A percentile compares a stretch with the other conserved stretches of the same genome.
Conservation (phyloP, 2,329 filamentous ascomycete genomes). For the Penicillium sp. region DNA sequence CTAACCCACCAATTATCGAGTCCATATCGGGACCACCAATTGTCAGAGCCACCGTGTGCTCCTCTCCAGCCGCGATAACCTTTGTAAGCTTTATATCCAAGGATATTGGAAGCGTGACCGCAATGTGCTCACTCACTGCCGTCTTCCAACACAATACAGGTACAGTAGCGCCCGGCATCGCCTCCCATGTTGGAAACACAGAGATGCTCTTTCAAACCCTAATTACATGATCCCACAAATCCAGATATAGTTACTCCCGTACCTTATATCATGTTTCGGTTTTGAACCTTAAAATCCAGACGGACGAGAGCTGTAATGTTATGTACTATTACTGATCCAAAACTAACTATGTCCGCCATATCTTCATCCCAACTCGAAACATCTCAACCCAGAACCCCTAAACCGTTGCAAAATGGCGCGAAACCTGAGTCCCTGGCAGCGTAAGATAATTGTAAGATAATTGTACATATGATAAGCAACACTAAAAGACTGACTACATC, state of each 20-base stretch:
- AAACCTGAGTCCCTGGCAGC: constrained; percentile 1
- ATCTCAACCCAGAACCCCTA: no score
- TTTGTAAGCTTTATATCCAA: no score
- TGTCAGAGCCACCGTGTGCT: no score
- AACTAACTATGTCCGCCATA: neutral
- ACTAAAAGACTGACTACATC: constrained; percentile 3
- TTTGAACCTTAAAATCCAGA: neutral
- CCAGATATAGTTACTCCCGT: neutral
- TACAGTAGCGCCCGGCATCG: neutral
- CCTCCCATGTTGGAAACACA: neutral
- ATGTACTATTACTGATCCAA: constrained; percentile 2
- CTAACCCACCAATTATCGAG: no score
- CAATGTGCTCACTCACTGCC: no score
- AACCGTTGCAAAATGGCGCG: neutral
- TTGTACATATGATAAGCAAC: neutral
- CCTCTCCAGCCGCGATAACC: no score
- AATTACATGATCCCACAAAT: neutral
- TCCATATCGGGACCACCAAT: no score
- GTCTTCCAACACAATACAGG: no score
- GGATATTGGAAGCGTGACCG: no score
- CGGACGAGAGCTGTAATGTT: neutral
- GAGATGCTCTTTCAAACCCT: neutral
- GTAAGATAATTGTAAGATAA: no score
- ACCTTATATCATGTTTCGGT: neutral
- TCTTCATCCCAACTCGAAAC: neutral